phyloP scores from a whole-genome alignment of 139 green algal species.

The Tetradesmus lagerheimii region DNA sequence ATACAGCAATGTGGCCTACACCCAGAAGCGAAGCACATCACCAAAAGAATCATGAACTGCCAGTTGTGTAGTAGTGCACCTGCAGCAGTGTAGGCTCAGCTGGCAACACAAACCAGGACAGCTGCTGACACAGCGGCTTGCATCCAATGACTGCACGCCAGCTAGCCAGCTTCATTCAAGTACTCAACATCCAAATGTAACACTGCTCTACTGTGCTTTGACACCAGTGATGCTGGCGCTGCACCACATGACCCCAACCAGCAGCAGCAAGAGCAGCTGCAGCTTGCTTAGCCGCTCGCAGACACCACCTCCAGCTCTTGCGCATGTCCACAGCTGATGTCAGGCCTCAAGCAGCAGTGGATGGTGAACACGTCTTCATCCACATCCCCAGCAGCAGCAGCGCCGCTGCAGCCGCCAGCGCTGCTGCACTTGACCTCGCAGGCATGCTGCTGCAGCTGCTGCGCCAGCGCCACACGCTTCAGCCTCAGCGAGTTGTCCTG shows the following conservation, averaged over 20 bases:
- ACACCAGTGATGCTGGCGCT: background rate
- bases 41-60: background rate
- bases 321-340: conserved; percentile 22
- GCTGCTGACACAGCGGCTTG: background rate
- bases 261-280: background rate
- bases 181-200: background rate
- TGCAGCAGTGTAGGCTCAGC: background rate
- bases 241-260: too few relatives aligned
- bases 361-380: conserved; percentile 22
- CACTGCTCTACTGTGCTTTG: background rate
- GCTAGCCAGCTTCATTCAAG: background rate
- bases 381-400: background rate
- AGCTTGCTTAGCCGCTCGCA: background rate
- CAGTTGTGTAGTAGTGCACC: background rate
- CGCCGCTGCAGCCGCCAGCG: conserved; percentile 5
- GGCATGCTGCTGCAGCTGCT: background rate
- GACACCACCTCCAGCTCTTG: conserved; percentile 36
- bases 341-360: background rate
- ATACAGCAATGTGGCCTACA: background rate
- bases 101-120: background rate
- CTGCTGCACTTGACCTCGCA: background rate
- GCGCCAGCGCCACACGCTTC: background rate
- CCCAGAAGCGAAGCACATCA: background rate
- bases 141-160: background rate
- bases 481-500: background rate